These are phyloP conservation scores for Wickerhamiella sergipiensis DNA, from an alignment of 805 yeast species.

Conservation along the genomic window DNA sequence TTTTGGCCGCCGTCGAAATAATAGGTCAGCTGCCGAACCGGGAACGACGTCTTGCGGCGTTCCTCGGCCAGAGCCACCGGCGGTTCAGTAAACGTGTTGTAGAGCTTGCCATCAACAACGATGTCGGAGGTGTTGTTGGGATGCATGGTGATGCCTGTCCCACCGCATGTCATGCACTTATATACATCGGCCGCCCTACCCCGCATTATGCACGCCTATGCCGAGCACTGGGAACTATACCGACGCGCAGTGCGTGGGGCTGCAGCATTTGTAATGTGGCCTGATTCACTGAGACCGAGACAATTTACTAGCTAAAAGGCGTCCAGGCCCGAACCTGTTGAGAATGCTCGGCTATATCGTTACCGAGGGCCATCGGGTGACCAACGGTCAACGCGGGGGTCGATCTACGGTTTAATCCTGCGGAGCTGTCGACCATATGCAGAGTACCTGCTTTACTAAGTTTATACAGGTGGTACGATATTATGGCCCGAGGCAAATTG, in stretches of 20 bases:
- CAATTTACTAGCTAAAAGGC: too few species aligned
- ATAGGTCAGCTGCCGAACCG: slow-evolving; percentile 26
- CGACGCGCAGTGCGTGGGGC: neutral
- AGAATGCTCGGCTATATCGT: too few species aligned
- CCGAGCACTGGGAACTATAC: neutral
- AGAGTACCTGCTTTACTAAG: too few species aligned
- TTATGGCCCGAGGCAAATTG: too few species aligned
- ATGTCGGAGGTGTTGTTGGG: slow-evolving; percentile 8
- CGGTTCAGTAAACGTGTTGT: slow-evolving; percentile 25
- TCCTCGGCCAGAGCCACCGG: slow-evolving; percentile 26
- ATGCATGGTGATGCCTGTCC: neutral
- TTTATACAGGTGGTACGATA: too few species aligned
- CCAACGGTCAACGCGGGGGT: too few species aligned
- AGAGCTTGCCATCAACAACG: slow-evolving; percentile 13
- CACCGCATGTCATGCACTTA: neutral
- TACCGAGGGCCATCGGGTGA: too few species aligned
- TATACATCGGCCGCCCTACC: neutral
- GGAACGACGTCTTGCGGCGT: slow-evolving; percentile 27
- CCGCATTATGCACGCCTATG: neutral
- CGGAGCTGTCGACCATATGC: too few species aligned
- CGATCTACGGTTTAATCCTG: too few species aligned
- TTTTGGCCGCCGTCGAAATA: slow-evolving; percentile 30
- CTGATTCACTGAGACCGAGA: too few species aligned
- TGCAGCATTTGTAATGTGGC: too few species aligned
- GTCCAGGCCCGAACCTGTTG: too few species aligned